Evolutionary conservation across 768 basidiomycete genomes (phyloP).

Genomic region (Hypholoma fasciculare): DNA sequence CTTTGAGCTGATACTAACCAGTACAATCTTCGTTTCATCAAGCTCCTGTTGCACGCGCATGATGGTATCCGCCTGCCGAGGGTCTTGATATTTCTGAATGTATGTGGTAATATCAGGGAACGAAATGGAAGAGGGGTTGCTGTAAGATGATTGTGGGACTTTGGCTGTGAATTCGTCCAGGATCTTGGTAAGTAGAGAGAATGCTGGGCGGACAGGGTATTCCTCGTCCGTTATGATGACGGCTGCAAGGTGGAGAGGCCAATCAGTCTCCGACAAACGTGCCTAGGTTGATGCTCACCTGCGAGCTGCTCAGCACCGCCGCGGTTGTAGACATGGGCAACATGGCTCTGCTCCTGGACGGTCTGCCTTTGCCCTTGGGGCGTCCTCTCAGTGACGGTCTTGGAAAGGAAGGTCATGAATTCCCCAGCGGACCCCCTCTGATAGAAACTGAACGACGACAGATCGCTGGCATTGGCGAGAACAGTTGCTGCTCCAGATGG

Average conservation of each 20-base stretch:
- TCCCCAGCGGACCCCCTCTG: constrained; percentile 85
- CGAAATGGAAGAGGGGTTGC: constrained; percentile 64
- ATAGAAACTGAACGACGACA: constrained; percentile 93
- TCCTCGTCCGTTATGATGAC: constrained; percentile 95
- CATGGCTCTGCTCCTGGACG: constrained; percentile 91
- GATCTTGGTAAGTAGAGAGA: constrained; percentile 90
- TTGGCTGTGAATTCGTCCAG: constrained; percentile 89
- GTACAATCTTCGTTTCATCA: constrained; percentile 98
- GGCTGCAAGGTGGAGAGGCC: constrained; percentile 38
- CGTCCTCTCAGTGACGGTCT: constrained; percentile 90
- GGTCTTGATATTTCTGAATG: constrained; percentile 94
- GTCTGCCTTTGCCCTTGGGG: constrained; percentile 87
- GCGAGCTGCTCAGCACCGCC: constrained; percentile 85
- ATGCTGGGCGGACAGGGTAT: constrained; percentile 95
- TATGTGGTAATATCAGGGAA: constrained; percentile 80
- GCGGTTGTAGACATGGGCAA: constrained; percentile 90
- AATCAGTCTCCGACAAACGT: not conserved
- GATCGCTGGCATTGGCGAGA: constrained; percentile 72
- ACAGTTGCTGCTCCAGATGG: constrained; percentile 61
- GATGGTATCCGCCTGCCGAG: constrained; percentile 94
- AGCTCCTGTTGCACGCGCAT: constrained; percentile 98
- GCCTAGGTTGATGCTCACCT: constrained; percentile 46
- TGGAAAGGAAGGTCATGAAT: constrained; percentile 93
- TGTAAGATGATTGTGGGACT: constrained; percentile 70
- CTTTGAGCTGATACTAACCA: constrained; percentile 57